Evolutionary conservation across 1,139 yeast genomes (phyloP).

Genomic region (Geotrichum bryndzae): DNA sequence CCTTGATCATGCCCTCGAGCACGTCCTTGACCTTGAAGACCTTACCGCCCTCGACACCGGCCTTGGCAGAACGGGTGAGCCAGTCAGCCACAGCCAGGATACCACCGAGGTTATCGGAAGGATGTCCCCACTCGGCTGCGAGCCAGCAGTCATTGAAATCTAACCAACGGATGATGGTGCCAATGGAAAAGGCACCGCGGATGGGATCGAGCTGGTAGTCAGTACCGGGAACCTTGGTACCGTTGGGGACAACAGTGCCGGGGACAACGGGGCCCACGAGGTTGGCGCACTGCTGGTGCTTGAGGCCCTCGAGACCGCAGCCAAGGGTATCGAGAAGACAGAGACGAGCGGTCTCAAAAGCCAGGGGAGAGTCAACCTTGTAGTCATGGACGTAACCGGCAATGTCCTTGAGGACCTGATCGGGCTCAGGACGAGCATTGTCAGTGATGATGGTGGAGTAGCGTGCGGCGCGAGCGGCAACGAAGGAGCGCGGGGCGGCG

Average conservation of each 20-base stretch:
- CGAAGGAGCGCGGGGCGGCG: too few relatives aligned
- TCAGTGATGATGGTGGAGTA: conserved; percentile 34
- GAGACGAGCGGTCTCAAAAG: conserved; percentile 48
- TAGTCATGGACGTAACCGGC: conserved; percentile 47
- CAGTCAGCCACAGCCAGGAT: conserved; percentile 54
- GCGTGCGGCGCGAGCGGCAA: too few relatives aligned
- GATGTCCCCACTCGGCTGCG: conserved; percentile 65
- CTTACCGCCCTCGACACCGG: conserved; percentile 39
- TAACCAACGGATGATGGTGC: conserved; percentile 53
- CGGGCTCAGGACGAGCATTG: conserved; percentile 46
- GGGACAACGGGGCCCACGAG: conserved; percentile 54
- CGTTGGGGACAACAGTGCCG: conserved; percentile 49
- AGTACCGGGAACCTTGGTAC: conserved; percentile 51
- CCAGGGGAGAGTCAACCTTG: conserved; percentile 43
- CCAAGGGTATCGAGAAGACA: conserved; percentile 54
- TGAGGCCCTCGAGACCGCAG: conserved; percentile 54
- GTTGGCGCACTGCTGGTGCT: conserved; percentile 45
- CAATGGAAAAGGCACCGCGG: conserved; percentile 52
- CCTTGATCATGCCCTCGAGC: conserved; percentile 51
- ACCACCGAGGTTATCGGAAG: conserved; percentile 55
- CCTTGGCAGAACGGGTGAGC: conserved; percentile 45
- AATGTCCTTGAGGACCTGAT: conserved; percentile 45
- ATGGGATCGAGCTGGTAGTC: conserved; percentile 47
- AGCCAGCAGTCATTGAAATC: conserved; percentile 60
- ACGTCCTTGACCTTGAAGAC: conserved; percentile 46